Conservation (phyloP, 2,329 filamentous ascomycete species). For the Colletotrichum sp. region DNA sequence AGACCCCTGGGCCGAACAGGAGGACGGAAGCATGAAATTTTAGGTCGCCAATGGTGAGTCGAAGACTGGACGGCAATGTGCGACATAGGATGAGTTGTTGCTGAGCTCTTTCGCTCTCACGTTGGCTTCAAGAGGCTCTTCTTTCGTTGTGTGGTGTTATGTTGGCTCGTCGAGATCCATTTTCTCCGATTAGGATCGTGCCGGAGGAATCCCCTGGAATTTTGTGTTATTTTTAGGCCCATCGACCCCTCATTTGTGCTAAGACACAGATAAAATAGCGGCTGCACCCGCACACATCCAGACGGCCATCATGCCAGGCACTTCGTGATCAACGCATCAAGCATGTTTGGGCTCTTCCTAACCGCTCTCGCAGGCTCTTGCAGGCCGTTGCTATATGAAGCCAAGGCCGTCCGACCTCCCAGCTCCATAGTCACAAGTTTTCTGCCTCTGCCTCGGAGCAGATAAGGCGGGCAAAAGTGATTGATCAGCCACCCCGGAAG, state of each 20-base stretch:
- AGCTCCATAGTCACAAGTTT: not conserved
- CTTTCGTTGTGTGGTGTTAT: not conserved
- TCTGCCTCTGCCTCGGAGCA: not conserved
- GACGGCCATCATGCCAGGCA: not conserved
- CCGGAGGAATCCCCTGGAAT: not conserved
- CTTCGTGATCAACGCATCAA: not conserved
- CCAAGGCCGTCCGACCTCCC: not conserved
- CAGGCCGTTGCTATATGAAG: not conserved
- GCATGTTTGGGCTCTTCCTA: not conserved
- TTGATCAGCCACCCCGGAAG: slow-evolving; percentile 14
- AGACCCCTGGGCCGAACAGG: not conserved
- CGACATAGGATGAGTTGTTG: not conserved
- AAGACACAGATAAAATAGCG: not conserved
- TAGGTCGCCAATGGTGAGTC: not conserved
- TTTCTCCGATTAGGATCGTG: not conserved
- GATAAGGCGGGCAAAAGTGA: not conserved
- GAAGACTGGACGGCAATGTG: not conserved
- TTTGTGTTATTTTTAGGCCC: slow-evolving; percentile 9
- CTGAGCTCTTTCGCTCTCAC: not conserved
- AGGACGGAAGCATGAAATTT: not conserved
- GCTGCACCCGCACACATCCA: slow-evolving; percentile 7
- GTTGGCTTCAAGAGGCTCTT: not conserved
- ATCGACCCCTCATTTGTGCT: slow-evolving; percentile 10
- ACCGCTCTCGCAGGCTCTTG: not conserved
- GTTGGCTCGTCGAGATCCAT: not conserved